These are phyloP conservation scores for Hibiscus mutabilis DNA, from an alignment of 345 rosid genomes.

Conservation along the genomic window DNA sequence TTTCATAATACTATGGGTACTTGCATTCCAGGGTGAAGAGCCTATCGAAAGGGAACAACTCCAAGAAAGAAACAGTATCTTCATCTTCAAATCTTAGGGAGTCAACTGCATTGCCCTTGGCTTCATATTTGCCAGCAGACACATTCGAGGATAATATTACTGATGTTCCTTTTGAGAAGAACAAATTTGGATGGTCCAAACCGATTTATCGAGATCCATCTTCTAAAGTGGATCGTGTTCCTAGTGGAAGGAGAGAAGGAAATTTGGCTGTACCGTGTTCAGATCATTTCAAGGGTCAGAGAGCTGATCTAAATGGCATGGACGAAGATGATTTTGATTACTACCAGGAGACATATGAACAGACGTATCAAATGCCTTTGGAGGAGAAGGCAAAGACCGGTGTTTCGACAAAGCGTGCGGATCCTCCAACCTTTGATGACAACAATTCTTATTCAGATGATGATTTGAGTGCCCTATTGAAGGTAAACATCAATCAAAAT, in stretches of 20 bases:
- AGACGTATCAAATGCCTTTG: constrained; percentile 20
- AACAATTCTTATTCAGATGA: constrained; percentile 29
- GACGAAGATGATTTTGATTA: constrained; percentile 23
- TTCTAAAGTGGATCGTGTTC: constrained; percentile 20
- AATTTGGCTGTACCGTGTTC: constrained; percentile 20
- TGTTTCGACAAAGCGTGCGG: constrained; percentile 16
- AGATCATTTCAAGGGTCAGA: constrained; percentile 21
- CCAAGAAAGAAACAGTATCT: neutral
- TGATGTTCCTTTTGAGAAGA: neutral
- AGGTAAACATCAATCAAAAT: constrained; percentile 22
- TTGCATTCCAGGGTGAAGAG: neutral
- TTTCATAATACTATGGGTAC: neutral
- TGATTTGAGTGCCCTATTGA: constrained; percentile 41
- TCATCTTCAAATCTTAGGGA: neutral
- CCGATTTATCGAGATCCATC: neutral
- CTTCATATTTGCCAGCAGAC: neutral
- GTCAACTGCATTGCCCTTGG: neutral
- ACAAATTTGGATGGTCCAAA: neutral
- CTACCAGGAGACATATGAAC: constrained; percentile 20
- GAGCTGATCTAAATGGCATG: constrained; percentile 18
- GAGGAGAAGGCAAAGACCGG: constrained; percentile 20
- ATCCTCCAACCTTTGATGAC: constrained; percentile 11
- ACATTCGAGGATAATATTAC: neutral
- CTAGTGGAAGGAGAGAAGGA: constrained; percentile 32
- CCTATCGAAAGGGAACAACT: neutral